Evolutionary conservation across 140 eudicot genomes (phyloP).

Genomic region (Flaveria floridana): DNA sequence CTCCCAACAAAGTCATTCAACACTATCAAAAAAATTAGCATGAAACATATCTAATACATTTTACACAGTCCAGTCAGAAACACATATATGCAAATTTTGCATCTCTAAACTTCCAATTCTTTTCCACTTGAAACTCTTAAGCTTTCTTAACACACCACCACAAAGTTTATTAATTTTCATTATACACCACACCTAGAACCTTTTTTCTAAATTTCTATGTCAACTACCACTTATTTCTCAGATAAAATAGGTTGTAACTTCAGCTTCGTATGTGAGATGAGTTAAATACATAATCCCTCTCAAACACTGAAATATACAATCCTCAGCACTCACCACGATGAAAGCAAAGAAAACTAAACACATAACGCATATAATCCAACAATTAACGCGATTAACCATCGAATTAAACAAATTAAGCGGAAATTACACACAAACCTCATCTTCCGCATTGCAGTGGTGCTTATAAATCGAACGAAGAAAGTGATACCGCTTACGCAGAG

Average conservation of each 20-base stretch:
- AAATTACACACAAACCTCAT: constrained; percentile 57
- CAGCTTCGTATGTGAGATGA: too few relatives aligned
- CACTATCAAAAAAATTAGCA: neutral
- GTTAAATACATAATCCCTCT: constrained; percentile 7
- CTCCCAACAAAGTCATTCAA: neutral
- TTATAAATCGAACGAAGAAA: constrained; percentile 77
- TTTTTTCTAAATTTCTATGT: neutral
- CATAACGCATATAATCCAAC: neutral
- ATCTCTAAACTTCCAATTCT: constrained; percentile 18
- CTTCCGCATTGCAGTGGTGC: constrained; percentile 99
- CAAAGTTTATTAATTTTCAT: neutral
- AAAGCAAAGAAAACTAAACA: neutral
- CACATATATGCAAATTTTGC: constrained; percentile 10
- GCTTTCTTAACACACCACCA: constrained; percentile 19
- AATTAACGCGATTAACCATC: neutral
- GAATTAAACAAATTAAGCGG: constrained; percentile 12
- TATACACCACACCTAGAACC: constrained; percentile 4
- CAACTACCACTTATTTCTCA: constrained; percentile 4
- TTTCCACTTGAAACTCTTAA: constrained; percentile 1
- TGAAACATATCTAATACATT: neutral
- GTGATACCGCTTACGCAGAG: constrained; percentile 71
- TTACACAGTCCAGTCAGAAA: neutral
- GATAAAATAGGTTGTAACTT: neutral
- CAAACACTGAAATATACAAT: neutral
- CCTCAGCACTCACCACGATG: neutral